phyloP scores from a whole-genome alignment of 805 yeast species.

The Lipomyces yamadae region DNA sequence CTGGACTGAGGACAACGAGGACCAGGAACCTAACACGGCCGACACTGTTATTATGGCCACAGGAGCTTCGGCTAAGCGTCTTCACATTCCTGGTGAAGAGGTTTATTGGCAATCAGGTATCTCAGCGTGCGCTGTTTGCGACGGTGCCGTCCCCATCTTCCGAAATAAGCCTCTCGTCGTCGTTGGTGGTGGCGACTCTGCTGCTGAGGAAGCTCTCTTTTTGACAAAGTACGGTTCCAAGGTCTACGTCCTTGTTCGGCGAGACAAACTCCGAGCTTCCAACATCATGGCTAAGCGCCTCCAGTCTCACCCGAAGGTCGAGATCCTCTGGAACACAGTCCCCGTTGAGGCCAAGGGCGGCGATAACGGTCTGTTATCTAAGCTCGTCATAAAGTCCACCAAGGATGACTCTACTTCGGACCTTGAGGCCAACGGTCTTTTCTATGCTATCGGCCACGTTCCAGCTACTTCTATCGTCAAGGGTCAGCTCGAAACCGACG shows the following conservation, averaged over 20 bases:
- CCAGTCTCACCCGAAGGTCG: constrained; percentile 80
- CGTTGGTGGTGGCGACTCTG: constrained; percentile 99
- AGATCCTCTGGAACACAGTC: constrained; percentile 84
- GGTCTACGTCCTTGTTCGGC: constrained; percentile 91
- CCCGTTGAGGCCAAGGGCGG: constrained; percentile 91
- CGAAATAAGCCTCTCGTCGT: constrained; percentile 98
- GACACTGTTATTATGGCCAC: constrained; percentile 94
- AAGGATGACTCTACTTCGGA: constrained; percentile 71
- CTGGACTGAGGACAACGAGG: constrained; percentile 97
- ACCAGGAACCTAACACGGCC: constrained; percentile 84
- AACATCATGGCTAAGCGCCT: constrained; percentile 96
- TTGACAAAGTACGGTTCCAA: constrained; percentile 97
- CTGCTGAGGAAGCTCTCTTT: constrained; percentile 98
- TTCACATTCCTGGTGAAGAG: constrained; percentile 94
- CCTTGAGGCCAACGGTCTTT: constrained; percentile 83
- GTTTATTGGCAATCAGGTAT: constrained; percentile 99
- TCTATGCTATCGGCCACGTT: constrained; percentile 96
- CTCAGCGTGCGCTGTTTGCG: constrained; percentile 99
- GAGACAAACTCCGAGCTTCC: constrained; percentile 93
- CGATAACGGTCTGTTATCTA: constrained; percentile 79
- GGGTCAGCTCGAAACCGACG: constrained; percentile 82
- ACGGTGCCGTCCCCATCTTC: constrained; percentile 99
- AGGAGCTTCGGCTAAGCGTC: constrained; percentile 97
- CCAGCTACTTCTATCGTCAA: constrained; percentile 89
- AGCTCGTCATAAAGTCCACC: constrained; percentile 69